phyloP scores from a whole-genome alignment of 2,329 filamentous ascomycete species.

The Fusarium beomiforme region DNA sequence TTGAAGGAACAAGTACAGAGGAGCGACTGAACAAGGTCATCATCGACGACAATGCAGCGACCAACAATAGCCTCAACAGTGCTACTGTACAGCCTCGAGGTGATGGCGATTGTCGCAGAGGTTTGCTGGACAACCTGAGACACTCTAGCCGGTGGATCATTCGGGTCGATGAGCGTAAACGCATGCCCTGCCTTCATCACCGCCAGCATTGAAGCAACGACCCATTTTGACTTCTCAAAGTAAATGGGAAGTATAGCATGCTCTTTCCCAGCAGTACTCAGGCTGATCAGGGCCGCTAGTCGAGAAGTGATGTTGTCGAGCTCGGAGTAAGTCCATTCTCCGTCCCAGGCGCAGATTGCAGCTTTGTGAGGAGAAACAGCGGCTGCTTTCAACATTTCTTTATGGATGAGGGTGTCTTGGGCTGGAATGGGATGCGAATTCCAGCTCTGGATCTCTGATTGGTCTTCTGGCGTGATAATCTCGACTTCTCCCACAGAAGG shows the following conservation, averaged over 20 bases:
- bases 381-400: not conserved
- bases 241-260: not conserved
- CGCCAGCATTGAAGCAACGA: slow-evolving; percentile 1
- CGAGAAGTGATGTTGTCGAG: not conserved
- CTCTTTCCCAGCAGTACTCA: not conserved
- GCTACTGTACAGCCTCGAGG: not conserved
- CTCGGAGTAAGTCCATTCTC: not conserved
- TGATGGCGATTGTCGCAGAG: not conserved
- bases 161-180: slow-evolving; percentile 1
- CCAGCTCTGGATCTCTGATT: slow-evolving; percentile 9
- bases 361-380: not conserved
- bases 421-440: not conserved
- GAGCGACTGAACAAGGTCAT: not conserved
- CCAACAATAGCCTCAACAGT: not conserved
- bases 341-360: slow-evolving; percentile 1
- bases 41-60: not conserved
- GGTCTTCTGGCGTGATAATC: not conserved
- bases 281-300: not conserved
- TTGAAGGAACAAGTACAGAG: not conserved
- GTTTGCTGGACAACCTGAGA: not conserved
- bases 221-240: slow-evolving; percentile 27
- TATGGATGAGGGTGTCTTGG: not conserved
- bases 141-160: not conserved
- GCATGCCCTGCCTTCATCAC: slow-evolving; percentile 11
- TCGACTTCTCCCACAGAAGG: not conserved